Conservation (phyloP, 2,329 filamentous ascomycete genomes). For the Aureobasidium sp. region DNA sequence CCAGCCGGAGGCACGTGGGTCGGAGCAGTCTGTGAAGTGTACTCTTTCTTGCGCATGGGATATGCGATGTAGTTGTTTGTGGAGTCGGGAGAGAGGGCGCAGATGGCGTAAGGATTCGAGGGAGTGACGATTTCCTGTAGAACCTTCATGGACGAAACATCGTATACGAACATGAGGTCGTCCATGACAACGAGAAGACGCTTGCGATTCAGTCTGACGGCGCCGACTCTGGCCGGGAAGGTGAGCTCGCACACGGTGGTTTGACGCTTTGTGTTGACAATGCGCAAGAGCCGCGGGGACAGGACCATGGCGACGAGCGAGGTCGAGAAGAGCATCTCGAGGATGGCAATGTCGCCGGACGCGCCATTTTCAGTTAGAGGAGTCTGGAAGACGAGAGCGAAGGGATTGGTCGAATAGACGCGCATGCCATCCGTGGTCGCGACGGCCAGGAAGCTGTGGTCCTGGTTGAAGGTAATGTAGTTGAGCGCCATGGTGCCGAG, state of each 20-base stretch:
- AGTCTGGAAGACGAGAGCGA: conserved; percentile 88
- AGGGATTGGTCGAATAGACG: conserved; percentile 94
- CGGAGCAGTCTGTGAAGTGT: conserved; percentile 26
- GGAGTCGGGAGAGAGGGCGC: conserved; percentile 85
- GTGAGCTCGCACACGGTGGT: conserved; percentile 97
- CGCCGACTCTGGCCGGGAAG: conserved; percentile 92
- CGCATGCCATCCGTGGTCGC: conserved; percentile 94
- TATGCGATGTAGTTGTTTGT: conserved; percentile 96
- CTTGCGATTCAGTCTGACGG: conserved; percentile 89
- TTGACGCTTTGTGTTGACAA: conserved; percentile 89
- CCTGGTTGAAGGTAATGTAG: conserved; percentile 98
- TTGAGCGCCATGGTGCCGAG: conserved; percentile 54
- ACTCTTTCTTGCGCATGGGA: conserved; percentile 66
- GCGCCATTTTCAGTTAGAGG: conserved; percentile 51
- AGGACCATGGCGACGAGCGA: conserved; percentile 90
- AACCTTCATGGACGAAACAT: conserved; percentile 97
- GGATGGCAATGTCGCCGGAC: conserved; percentile 77
- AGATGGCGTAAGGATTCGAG: conserved; percentile 74
- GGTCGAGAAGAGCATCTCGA: conserved; percentile 98
- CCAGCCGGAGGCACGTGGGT: conserved; percentile 78
- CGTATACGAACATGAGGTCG: conserved; percentile 95
- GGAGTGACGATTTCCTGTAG: conserved; percentile 90
- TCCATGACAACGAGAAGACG: conserved; percentile 88
- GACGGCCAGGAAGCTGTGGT: conserved; percentile 94
- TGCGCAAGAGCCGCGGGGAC: conserved; percentile 84